These are phyloP conservation scores for Fusarium coicis DNA, from an alignment of 2,329 filamentous ascomycete species.

Conservation along the genomic window DNA sequence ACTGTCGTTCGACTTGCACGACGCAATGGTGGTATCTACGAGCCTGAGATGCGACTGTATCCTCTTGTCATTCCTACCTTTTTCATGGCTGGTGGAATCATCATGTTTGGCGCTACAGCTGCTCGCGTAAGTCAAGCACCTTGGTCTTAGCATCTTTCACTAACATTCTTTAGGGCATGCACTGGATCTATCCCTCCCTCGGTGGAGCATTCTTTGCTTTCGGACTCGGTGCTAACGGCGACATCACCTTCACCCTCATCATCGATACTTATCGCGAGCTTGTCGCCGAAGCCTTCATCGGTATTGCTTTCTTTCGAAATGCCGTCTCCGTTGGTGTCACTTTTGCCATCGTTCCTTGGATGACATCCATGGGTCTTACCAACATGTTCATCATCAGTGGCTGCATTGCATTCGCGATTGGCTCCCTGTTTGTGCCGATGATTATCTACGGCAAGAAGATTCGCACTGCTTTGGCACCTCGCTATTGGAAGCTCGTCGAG, in stretches of 20 bases:
- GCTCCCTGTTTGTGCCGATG: constrained; percentile 43
- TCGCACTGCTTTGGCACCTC: constrained; percentile 27
- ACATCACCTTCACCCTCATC: constrained; percentile 50
- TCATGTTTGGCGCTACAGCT: constrained; percentile 54
- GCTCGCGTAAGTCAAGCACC: constrained; percentile 42
- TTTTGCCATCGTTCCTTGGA: constrained; percentile 47
- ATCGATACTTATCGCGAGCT: constrained; percentile 51
- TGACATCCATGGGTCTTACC: constrained; percentile 45
- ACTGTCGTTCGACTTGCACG: constrained; percentile 51
- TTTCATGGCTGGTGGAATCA: constrained; percentile 49
- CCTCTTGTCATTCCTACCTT: constrained; percentile 45
- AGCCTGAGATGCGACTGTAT: constrained; percentile 58
- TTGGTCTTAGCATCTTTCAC: accelerated
- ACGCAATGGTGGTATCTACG: constrained; percentile 54
- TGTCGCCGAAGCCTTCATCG: constrained; percentile 46
- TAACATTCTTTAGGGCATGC: constrained; percentile 51
- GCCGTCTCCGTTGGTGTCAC: constrained; percentile 44
- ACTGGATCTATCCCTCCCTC: constrained; percentile 54
- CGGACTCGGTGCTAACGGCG: constrained; percentile 52
- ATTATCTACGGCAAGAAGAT: constrained; percentile 48
- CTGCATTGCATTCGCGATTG: constrained; percentile 39
- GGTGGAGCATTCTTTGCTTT: constrained; percentile 52
- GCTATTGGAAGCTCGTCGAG: constrained; percentile 43
- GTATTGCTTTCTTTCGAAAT: constrained; percentile 48
- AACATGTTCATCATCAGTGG: constrained; percentile 46